Percentiles rank a stretch among this genome's conserved stretches.
These are phyloP conservation scores for Coffea humblotiana DNA, from an alignment of 305 asterid species.

Conservation along the genomic window DNA sequence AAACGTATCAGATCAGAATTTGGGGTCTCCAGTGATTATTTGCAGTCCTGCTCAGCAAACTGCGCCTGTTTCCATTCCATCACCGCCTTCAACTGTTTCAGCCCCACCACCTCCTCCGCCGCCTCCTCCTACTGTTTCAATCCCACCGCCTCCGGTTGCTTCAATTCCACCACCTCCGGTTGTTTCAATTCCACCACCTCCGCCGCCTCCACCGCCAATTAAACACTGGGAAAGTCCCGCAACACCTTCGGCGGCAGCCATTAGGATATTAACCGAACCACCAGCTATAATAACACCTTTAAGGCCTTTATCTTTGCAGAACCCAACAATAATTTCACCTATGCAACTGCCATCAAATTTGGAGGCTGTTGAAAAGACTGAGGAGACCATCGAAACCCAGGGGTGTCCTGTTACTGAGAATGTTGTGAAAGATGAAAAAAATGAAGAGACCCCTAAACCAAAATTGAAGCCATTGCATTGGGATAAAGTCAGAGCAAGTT, in stretches of 20 bases:
- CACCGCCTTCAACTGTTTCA: neutral
- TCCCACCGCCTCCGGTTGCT: neutral
- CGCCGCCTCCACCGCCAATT: slow-evolving; percentile 45
- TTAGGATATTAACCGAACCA: slow-evolving; percentile 37
- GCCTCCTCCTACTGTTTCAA: slow-evolving; percentile 40
- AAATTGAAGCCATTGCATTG: slow-evolving; percentile 93
- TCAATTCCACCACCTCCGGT: slow-evolving; percentile 21
- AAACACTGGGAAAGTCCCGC: slow-evolving; percentile 59
- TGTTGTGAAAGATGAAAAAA: slow-evolving; percentile 28
- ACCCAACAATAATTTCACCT: slow-evolving; percentile 51
- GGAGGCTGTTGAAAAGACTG: slow-evolving; percentile 25
- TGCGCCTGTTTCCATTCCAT: slow-evolving; percentile 9
- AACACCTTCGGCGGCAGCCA: slow-evolving; percentile 56
- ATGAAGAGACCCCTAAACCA: slow-evolving; percentile 64
- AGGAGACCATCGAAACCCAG: slow-evolving; percentile 22
- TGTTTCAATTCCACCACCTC: slow-evolving; percentile 42
- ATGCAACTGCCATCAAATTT: slow-evolving; percentile 57
- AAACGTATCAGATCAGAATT: slow-evolving; percentile 40
- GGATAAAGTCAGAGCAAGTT: slow-evolving; percentile 97
- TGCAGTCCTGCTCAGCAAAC: slow-evolving; percentile 15
- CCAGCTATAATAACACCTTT: slow-evolving; percentile 46
- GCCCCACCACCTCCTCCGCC: slow-evolving; percentile 54
- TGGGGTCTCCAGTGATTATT: slow-evolving; percentile 18
- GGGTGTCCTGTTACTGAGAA: slow-evolving; percentile 26
- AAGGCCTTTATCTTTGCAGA: slow-evolving; percentile 45